These are phyloP conservation scores for Cavenderia fasciculata DNA, from an alignment of 78 protist species.

Conservation along the genomic window DNA sequence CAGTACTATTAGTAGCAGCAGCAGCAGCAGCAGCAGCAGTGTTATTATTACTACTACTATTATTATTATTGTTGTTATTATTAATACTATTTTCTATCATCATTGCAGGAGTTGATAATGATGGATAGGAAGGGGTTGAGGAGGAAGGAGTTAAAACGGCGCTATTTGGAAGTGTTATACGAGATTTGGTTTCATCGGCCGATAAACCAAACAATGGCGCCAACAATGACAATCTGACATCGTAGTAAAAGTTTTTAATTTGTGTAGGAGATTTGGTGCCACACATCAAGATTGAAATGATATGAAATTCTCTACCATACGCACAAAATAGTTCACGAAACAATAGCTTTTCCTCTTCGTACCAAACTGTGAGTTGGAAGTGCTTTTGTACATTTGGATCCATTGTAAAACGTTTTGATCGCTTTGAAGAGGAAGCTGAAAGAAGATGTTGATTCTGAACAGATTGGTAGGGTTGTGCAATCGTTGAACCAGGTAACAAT, in stretches of 20 bases:
- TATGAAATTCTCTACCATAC: constrained; percentile 68
- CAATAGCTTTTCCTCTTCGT: constrained; percentile 71
- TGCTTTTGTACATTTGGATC: constrained; percentile 73
- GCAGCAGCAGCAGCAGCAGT: neutral
- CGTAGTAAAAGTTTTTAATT: constrained; percentile 70
- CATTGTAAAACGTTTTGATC: constrained; percentile 62
- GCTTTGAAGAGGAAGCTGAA: too few relatives aligned
- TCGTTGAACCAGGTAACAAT: too few relatives aligned
- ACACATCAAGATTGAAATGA: constrained; percentile 72
- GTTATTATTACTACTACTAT: neutral
- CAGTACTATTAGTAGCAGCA: neutral
- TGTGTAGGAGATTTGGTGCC: constrained; percentile 80
- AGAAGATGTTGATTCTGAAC: too few relatives aligned
- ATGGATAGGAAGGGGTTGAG: too few relatives aligned
- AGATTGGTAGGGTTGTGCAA: too few relatives aligned
- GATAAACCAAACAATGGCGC: constrained; percentile 65
- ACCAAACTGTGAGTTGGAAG: constrained; percentile 69
- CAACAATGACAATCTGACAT: constrained; percentile 42
- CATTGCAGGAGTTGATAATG: too few relatives aligned
- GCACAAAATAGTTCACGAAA: constrained; percentile 71
- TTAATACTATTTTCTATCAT: neutral
- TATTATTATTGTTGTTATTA: neutral
- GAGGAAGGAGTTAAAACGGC: too few relatives aligned
- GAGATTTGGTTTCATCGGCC: constrained; percentile 31
- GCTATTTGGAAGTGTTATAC: constrained; percentile 33